A percentile compares a stretch with the other conserved stretches of the same genome.
Conservation (phyloP, 805 yeast species). For the Metschnikowia lachancei region DNA sequence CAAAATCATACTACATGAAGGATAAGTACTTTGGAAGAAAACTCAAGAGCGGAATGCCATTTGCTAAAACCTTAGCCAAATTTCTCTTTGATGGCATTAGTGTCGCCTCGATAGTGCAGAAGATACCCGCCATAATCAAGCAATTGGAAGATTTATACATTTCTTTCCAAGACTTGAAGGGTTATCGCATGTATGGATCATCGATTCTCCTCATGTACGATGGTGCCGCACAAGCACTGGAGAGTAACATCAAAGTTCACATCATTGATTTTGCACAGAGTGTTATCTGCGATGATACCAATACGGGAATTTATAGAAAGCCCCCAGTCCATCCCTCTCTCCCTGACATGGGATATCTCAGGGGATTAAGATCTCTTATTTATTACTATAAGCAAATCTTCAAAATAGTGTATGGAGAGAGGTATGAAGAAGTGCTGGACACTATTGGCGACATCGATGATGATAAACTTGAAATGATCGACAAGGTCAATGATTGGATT, state of each 20-base stretch:
- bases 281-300: constrained; percentile 54
- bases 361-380: constrained; percentile 76
- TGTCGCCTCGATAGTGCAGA: constrained; percentile 55
- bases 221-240: constrained; percentile 38
- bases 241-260: constrained; percentile 45
- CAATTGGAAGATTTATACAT: constrained; percentile 57
- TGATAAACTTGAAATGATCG: background rate
- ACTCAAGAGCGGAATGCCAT: constrained; percentile 67
- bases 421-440: constrained; percentile 17
- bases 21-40: constrained; percentile 93
- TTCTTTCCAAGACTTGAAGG: constrained; percentile 55
- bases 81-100: constrained; percentile 76
- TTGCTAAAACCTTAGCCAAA: constrained; percentile 68
- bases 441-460: background rate
- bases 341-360: constrained; percentile 80
- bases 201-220: constrained; percentile 88
- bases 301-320: constrained; percentile 36
- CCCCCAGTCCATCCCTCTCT: constrained; percentile 67
- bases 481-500: constrained; percentile 13
- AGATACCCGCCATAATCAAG: constrained; percentile 63
- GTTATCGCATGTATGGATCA: constrained; percentile 90
- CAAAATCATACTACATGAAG: constrained; percentile 51
- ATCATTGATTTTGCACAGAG: constrained; percentile 96
- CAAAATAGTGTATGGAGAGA: constrained; percentile 44
- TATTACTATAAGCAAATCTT: constrained; percentile 64